A percentile compares a stretch with the other conserved stretches of the same genome.
Evolutionary conservation across 2,329 filamentous ascomycete species (phyloP).

Genomic region (Seiridium unicorne): DNA sequence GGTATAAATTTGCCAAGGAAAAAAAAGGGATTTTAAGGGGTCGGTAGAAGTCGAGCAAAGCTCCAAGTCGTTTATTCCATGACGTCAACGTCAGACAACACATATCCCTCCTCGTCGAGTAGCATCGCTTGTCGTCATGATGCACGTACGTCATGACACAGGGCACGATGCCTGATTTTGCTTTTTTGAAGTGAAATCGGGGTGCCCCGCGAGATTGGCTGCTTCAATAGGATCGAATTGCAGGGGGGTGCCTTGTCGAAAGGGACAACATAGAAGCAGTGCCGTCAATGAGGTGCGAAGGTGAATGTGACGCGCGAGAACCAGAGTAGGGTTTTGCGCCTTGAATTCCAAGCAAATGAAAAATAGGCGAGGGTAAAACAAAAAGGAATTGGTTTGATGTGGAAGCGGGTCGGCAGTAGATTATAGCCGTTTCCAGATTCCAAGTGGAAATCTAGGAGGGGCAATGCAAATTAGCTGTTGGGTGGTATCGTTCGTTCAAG

Average conservation of each 20-base stretch:
- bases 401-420: constrained; percentile 1
- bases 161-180: too few relatives aligned
- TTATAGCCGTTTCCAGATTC: background rate
- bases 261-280: background rate
- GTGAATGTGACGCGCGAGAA: background rate
- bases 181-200: too few relatives aligned
- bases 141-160: too few relatives aligned
- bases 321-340: background rate
- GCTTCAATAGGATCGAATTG: too few relatives aligned
- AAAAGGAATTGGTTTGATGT: background rate
- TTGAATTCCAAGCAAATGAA: background rate
- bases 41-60: background rate
- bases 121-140: too few relatives aligned
- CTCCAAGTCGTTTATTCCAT: background rate
- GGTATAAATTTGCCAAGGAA: background rate
- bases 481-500: constrained; percentile 7
- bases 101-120: too few relatives aligned
- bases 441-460: background rate
- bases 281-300: background rate
- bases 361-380: background rate
- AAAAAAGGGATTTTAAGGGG: background rate
- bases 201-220: too few relatives aligned
- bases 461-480: constrained; percentile 6
- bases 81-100: too few relatives aligned
- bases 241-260: too few relatives aligned